These are phyloP conservation scores for Atkinsonella texensis DNA, from an alignment of 2,329 filamentous ascomycete species.

Conservation along the genomic window DNA sequence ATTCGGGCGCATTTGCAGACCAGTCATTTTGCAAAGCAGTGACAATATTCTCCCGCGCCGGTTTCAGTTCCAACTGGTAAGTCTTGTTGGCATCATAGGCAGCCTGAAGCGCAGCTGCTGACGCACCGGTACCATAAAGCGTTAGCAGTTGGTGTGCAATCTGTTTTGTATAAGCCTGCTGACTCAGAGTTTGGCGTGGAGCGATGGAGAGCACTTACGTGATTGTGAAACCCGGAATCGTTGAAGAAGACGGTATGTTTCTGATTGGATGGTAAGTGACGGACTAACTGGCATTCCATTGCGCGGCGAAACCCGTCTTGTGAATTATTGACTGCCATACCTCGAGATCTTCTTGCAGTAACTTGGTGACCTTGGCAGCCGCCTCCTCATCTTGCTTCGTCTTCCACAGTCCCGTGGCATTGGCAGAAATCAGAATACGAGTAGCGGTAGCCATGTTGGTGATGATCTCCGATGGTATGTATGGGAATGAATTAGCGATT, in stretches of 20 bases:
- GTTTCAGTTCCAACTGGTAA: slow-evolving; percentile 50
- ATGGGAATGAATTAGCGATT: neutral
- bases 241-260: slow-evolving; percentile 75
- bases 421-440: slow-evolving; percentile 33
- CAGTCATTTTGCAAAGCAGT: slow-evolving; percentile 43
- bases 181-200: too few species aligned
- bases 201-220: slow-evolving; percentile 33
- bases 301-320: neutral
- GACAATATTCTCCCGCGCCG: slow-evolving; percentile 36
- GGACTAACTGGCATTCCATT: neutral
- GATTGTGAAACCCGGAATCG: slow-evolving; percentile 63
- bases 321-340: slow-evolving; percentile 15
- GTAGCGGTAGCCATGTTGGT: slow-evolving; percentile 33
- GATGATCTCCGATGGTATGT: neutral
- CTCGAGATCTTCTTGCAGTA: slow-evolving; percentile 68
- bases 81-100: slow-evolving; percentile 52
- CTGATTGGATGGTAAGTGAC: slow-evolving; percentile 8
- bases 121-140: slow-evolving; percentile 63
- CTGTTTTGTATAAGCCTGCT: slow-evolving; percentile 17
- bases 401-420: slow-evolving; percentile 38
- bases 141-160: slow-evolving; percentile 65
- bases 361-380: slow-evolving; percentile 48
- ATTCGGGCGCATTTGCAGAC: slow-evolving; percentile 36
- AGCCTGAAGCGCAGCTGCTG: slow-evolving; percentile 42
- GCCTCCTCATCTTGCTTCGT: slow-evolving; percentile 41